phyloP scores from a whole-genome alignment of 768 basidiomycete species.

The Boletellus emodensis region DNA sequence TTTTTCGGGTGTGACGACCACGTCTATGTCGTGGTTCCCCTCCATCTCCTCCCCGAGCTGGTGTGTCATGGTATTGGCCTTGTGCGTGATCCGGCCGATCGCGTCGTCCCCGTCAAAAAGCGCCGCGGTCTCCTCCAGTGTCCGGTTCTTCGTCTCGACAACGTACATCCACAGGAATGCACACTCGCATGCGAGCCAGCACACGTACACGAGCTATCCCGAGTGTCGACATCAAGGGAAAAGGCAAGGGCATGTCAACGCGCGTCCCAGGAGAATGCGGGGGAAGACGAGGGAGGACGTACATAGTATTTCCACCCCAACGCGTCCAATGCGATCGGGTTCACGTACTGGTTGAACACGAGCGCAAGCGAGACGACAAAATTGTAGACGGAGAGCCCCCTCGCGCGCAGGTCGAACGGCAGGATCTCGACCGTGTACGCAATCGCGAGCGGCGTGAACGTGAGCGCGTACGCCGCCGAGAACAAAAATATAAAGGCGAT shows the following conservation, averaged over 20 bases:
- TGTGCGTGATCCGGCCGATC: conserved; percentile 13
- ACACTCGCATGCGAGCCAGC: conserved; percentile 14
- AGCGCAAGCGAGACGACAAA: conserved; percentile 58
- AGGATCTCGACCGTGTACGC: conserved; percentile 72
- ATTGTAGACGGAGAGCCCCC: conserved; percentile 75
- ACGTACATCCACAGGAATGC: conserved; percentile 11
- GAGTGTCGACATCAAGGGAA: too few species aligned
- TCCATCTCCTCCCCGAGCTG: not conserved
- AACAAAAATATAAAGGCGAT: conserved; percentile 57
- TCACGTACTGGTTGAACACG: conserved; percentile 78
- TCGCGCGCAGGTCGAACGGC: conserved; percentile 75
- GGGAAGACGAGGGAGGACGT: not conserved
- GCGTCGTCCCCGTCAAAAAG: conserved; percentile 60
- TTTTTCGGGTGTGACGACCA: not conserved
- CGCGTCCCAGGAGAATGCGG: too few species aligned
- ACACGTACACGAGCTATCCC: conserved; percentile 17
- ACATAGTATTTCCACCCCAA: conserved; percentile 49
- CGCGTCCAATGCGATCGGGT: conserved; percentile 63
- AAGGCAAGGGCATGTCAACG: too few species aligned
- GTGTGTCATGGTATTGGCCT: not conserved
- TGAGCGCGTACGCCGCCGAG: conserved; percentile 54
- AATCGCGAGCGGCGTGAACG: conserved; percentile 71
- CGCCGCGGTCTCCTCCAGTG: conserved; percentile 70
- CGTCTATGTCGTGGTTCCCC: not conserved
- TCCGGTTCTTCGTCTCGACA: conserved; percentile 33